Percentiles rank a stretch among this genome's conserved stretches.
These are phyloP conservation scores for Alloteropsis semialata DNA, from an alignment of 176 grass and related monocot genomes.

Conservation along the genomic window DNA sequence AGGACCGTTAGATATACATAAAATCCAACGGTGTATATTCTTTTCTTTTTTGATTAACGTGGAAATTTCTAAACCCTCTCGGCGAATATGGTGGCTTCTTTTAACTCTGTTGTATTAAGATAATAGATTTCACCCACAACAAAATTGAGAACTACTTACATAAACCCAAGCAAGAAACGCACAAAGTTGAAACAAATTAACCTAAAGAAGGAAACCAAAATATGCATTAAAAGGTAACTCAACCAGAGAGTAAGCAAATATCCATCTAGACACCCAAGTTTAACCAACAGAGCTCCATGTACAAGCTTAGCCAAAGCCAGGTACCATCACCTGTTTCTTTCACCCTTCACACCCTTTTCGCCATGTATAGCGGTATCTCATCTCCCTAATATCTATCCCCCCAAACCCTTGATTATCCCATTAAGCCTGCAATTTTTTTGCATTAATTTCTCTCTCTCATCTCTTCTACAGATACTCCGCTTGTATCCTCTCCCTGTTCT, in stretches of 20 bases:
- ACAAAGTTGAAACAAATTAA: background rate
- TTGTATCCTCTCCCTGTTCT: slow-evolving; percentile 87
- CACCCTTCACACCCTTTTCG: slow-evolving; percentile 23
- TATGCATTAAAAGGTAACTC: background rate
- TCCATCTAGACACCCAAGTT: background rate
- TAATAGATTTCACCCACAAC: background rate
- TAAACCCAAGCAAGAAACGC: background rate
- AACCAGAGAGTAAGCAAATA: background rate
- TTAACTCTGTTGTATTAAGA: no score
- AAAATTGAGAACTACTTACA: background rate
- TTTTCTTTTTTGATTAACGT: no score
- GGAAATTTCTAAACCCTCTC: no score
- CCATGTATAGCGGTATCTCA: slow-evolving; percentile 13
- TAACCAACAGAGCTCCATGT: background rate
- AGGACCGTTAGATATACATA: no score
- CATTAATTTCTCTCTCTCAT: background rate
- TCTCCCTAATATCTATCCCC: slow-evolving; percentile 32
- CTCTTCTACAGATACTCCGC: slow-evolving; percentile 60
- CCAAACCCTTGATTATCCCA: background rate
- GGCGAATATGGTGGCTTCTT: no score
- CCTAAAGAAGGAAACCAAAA: slow-evolving; percentile 1
- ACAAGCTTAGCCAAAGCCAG: slow-evolving; percentile 14
- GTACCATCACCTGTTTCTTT: background rate
- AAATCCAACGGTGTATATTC: no score
- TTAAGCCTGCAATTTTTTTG: slow-evolving; percentile 5